Evolutionary conservation across 2,329 filamentous ascomycete species (phyloP).

Genomic region (Falciphora oryzae): DNA sequence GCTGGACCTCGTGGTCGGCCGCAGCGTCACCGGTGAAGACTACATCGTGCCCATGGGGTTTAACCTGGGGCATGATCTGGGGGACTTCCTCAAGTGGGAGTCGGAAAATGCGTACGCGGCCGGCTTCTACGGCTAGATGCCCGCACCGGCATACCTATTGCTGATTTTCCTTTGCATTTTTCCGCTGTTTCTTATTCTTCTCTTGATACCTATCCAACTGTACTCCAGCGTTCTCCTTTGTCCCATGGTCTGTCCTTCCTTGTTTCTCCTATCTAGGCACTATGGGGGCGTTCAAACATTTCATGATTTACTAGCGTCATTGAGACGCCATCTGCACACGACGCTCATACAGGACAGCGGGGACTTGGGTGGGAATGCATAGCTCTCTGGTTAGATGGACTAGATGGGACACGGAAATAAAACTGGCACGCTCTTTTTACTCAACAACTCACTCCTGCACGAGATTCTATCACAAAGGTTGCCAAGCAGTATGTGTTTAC

Average conservation of each 20-base stretch:
- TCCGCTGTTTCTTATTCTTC: neutral
- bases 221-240: neutral
- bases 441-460: too few relatives aligned
- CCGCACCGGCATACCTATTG: neutral
- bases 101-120: constrained; percentile 39
- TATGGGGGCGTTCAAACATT: too few relatives aligned
- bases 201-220: neutral
- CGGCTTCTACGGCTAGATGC: neutral
- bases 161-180: neutral
- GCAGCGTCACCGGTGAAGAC: constrained; percentile 32
- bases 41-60: constrained; percentile 51
- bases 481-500: too few relatives aligned
- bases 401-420: too few relatives aligned
- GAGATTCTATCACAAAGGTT: too few relatives aligned
- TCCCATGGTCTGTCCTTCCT: neutral
- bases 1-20: constrained; percentile 38
- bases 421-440: too few relatives aligned
- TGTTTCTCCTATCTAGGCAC: neutral
- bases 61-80: constrained; percentile 53
- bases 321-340: too few relatives aligned
- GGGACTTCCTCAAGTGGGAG: constrained; percentile 54
- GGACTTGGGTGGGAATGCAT: too few relatives aligned
- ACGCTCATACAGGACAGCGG: too few relatives aligned
- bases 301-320: too few relatives aligned
- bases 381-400: too few relatives aligned